Evolutionary conservation across 352 stramenopile species (phyloP).

Genomic region (Stramenopiles sp.): DNA sequence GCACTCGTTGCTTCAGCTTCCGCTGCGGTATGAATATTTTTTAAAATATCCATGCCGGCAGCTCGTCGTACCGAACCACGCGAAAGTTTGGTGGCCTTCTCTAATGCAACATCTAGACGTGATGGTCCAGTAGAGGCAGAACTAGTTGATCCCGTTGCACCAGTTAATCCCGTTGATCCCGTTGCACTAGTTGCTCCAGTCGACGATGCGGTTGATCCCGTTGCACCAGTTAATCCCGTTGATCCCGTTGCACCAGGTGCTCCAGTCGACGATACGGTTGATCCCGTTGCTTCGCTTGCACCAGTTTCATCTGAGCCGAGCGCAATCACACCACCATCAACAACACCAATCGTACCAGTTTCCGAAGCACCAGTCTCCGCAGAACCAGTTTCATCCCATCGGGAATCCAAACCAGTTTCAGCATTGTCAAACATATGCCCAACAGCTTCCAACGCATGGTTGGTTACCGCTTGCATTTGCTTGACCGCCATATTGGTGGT

Average conservation of each 20-base stretch:
- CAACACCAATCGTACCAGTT: not conserved
- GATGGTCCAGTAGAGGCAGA: not conserved
- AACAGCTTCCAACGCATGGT: not conserved
- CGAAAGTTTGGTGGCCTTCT: not conserved
- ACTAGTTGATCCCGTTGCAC: not conserved
- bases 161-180: not conserved
- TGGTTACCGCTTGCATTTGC: not conserved
- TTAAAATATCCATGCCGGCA: not conserved
- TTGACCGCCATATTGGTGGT: conserved; percentile 5
- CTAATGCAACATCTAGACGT: conserved; percentile 3
- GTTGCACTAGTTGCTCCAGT: not conserved
- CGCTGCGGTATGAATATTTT: not conserved
- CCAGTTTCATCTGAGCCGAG: not conserved
- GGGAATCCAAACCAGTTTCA: not conserved
- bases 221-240: not conserved
- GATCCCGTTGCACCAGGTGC: no score
- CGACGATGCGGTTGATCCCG: not conserved
- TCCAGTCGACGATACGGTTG: not conserved
- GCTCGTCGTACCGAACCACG: not conserved
- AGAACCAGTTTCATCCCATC: not conserved
- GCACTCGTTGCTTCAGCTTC: not conserved
- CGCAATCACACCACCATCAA: conserved; percentile 4
- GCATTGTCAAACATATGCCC: not conserved
- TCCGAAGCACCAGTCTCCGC: not conserved
- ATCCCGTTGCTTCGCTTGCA: conserved; percentile 2